Percentiles rank a stretch among this genome's conserved stretches.
phyloP scores from a whole-genome alignment of 352 stramenopile species.

The Phytophthora sp. region DNA sequence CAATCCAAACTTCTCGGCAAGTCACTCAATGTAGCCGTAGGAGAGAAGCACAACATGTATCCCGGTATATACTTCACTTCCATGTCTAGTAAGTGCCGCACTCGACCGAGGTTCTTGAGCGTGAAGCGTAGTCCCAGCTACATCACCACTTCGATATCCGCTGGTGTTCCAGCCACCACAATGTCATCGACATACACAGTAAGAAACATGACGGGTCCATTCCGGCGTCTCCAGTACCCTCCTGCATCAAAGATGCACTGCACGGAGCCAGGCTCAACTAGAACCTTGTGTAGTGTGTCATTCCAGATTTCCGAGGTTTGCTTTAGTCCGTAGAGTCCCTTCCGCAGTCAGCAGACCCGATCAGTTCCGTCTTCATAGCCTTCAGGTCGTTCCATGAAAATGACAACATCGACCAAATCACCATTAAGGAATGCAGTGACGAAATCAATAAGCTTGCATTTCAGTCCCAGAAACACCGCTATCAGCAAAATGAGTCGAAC shows the following conservation, averaged over 20 bases:
- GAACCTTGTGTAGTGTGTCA: conserved; percentile 7
- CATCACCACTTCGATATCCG: too few relatives aligned
- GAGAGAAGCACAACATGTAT: too few relatives aligned
- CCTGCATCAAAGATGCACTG: conserved; percentile 7
- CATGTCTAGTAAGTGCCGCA: too few relatives aligned
- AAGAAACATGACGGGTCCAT: not conserved
- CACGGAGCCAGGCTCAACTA: not conserved
- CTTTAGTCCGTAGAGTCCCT: conserved; percentile 6
- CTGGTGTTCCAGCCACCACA: not conserved
- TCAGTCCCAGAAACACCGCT: not conserved
- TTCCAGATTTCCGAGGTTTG: conserved; percentile 20
- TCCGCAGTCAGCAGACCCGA: conserved; percentile 2
- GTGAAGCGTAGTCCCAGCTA: too few relatives aligned
- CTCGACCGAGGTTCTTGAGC: too few relatives aligned
- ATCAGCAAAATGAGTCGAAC: conserved; percentile 1
- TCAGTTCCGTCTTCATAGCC: conserved; percentile 8
- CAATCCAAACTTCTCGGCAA: too few relatives aligned
- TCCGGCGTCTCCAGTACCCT: conserved; percentile 3
- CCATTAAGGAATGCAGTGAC: not conserved
- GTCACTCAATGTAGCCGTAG: too few relatives aligned
- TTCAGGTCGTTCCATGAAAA: conserved; percentile 20
- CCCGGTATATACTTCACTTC: too few relatives aligned
- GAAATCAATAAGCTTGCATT: conserved; percentile 6
- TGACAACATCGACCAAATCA: not conserved
- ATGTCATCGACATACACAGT: conserved; percentile 15